These are phyloP conservation scores for Kwoniella sp. DNA, from an alignment of 768 basidiomycete species.

Conservation along the genomic window DNA sequence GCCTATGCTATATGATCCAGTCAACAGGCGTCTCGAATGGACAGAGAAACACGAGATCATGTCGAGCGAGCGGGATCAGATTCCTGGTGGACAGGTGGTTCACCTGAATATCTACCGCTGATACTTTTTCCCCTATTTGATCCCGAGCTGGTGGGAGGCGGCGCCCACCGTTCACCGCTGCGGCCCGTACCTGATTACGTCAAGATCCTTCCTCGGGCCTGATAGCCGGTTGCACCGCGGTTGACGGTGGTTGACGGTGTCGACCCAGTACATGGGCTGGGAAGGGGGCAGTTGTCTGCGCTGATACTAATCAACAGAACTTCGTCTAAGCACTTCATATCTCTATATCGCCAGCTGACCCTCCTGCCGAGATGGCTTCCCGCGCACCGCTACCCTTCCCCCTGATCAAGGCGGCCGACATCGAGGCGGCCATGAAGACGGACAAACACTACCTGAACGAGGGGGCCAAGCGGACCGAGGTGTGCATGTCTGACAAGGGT, in stretches of 20 bases:
- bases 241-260: no score
- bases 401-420: not conserved
- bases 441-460: conserved; percentile 3
- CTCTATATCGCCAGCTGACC: no score
- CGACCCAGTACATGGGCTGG: no score
- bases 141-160: no score
- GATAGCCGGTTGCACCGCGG: no score
- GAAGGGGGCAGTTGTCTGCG: no score
- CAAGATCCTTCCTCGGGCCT: no score
- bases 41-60: not conserved
- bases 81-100: not conserved
- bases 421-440: conserved; percentile 1
- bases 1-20: not conserved
- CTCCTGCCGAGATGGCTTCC: no score
- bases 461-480: conserved; percentile 1
- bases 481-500: conserved; percentile 14
- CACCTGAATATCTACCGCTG: not conserved
- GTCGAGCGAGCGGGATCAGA: not conserved
- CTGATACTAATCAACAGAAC: no score
- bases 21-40: not conserved
- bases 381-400: no score
- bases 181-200: no score
- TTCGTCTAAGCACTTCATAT: no score
- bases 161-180: not conserved
- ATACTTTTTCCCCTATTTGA: conserved; percentile 1